Evolutionary conservation across 495 filamentous ascomycete genomes (phyloP).

Genomic region (Aspergillus bertholletiae): DNA sequence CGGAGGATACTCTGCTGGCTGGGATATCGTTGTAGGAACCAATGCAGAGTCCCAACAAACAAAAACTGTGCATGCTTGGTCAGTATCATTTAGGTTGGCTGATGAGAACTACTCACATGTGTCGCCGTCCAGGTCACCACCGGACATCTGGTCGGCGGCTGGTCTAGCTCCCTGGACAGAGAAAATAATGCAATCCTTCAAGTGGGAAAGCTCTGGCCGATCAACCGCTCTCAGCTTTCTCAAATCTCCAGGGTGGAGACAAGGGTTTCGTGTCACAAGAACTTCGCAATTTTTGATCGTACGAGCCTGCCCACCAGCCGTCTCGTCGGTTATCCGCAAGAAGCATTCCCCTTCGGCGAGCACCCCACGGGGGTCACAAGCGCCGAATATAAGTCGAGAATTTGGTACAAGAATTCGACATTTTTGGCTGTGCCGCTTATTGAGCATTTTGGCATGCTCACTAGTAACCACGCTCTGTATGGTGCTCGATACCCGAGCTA

Average conservation of each 20-base stretch:
- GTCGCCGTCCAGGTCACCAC: slow-evolving; percentile 4
- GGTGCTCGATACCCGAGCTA: neutral
- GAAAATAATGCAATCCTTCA: slow-evolving; percentile 2
- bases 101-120: neutral
- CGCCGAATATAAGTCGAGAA: slow-evolving; percentile 1
- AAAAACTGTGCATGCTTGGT: neutral
- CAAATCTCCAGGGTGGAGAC: slow-evolving; percentile 2
- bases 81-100: neutral
- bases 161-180: neutral
- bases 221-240: slow-evolving; percentile 1
- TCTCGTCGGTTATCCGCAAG: neutral
- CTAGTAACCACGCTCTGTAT: neutral
- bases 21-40: neutral
- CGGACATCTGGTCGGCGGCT: slow-evolving; percentile 2
- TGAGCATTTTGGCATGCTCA: slow-evolving; percentile 2
- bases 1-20: neutral
- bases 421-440: neutral
- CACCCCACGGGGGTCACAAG: neutral
- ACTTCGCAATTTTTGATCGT: neutral
- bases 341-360: slow-evolving; percentile 1
- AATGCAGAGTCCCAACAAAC: slow-evolving; percentile 2
- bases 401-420: neutral
- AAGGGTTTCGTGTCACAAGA: slow-evolving; percentile 4
- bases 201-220: neutral
- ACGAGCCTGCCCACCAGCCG: neutral